Percentiles rank a stretch among this genome's conserved stretches.
These are phyloP conservation scores for Strigomonas culicis DNA, from an alignment of 208 protist species.

Conservation along the genomic window DNA sequence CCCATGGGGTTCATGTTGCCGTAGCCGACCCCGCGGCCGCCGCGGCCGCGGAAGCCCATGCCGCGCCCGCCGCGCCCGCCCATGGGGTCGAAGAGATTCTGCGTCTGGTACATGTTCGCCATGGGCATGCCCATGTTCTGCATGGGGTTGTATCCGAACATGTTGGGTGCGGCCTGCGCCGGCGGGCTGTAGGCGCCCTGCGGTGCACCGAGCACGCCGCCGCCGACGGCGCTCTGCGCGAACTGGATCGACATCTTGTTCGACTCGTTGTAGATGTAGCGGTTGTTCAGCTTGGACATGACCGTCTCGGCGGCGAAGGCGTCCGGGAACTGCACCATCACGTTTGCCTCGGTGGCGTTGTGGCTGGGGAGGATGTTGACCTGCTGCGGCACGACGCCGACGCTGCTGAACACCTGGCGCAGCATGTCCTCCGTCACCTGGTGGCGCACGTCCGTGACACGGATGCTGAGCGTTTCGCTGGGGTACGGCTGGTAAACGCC, in stretches of 20 bases:
- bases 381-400: conserved; percentile 51
- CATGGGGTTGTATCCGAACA: conserved; percentile 11
- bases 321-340: conserved; percentile 73
- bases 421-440: conserved; percentile 85
- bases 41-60: conserved; percentile 18
- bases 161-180: neutral
- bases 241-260: conserved; percentile 86
- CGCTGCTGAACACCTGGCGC: conserved; percentile 80
- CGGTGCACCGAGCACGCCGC: neutral
- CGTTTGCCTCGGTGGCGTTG: conserved; percentile 56
- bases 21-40: conserved; percentile 22
- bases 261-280: conserved; percentile 86
- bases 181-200: conserved; percentile 8
- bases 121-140: conserved; percentile 17
- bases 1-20: conserved; percentile 33
- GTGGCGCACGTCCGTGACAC: conserved; percentile 68
- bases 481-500: conserved; percentile 16
- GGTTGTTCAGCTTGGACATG: conserved; percentile 68
- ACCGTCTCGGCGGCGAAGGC: conserved; percentile 55
- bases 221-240: conserved; percentile 12
- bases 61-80: conserved; percentile 9
- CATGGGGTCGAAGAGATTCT: conserved; percentile 22
- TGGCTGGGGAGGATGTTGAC: conserved; percentile 55
- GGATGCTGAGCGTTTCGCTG: conserved; percentile 72
- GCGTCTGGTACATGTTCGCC: neutral